Evolutionary conservation across 441 rosid species (phyloP).

Genomic region (Gossypium aridum): DNA sequence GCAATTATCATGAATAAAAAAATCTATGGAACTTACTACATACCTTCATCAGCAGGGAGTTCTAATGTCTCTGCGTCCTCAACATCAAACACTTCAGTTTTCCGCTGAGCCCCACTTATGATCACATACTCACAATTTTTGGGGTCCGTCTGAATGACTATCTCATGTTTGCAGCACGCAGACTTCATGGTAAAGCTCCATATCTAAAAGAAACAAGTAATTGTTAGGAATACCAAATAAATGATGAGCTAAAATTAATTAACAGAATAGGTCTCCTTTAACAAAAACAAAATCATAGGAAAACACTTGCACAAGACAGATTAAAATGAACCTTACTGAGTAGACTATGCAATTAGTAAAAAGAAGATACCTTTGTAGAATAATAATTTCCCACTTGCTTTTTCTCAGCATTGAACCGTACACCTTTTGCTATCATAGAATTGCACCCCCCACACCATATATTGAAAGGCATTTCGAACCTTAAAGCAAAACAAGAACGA

Average conservation of each 20-base stretch:
- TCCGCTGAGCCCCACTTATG: slow-evolving; percentile 79
- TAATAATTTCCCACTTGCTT: slow-evolving; percentile 97
- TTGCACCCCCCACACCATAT: slow-evolving; percentile 97
- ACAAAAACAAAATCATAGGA: slow-evolving; percentile 2
- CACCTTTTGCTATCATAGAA: slow-evolving; percentile 94
- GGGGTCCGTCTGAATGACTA: slow-evolving; percentile 88
- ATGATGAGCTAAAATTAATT: background rate
- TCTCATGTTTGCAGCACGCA: slow-evolving; percentile 83
- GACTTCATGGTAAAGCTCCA: slow-evolving; percentile 95
- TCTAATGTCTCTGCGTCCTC: slow-evolving; percentile 91
- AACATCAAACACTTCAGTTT: slow-evolving; percentile 71
- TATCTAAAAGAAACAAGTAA: slow-evolving; percentile 41
- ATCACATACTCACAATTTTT: slow-evolving; percentile 83
- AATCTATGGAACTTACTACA: slow-evolving; percentile 9
- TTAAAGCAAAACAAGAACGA: slow-evolving; percentile 22
- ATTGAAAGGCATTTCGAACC: slow-evolving; percentile 95
- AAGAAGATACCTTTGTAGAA: slow-evolving; percentile 70
- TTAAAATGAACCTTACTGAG: background rate
- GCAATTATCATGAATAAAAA: background rate
- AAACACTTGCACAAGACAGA: background rate
- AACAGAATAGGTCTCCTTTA: background rate
- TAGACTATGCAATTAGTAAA: background rate
- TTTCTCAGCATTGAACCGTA: slow-evolving; percentile 88
- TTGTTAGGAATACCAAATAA: background rate
- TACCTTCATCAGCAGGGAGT: slow-evolving; percentile 95